Conservation (phyloP, 202 grass and related monocot genomes). For the Carex arenaria region DNA sequence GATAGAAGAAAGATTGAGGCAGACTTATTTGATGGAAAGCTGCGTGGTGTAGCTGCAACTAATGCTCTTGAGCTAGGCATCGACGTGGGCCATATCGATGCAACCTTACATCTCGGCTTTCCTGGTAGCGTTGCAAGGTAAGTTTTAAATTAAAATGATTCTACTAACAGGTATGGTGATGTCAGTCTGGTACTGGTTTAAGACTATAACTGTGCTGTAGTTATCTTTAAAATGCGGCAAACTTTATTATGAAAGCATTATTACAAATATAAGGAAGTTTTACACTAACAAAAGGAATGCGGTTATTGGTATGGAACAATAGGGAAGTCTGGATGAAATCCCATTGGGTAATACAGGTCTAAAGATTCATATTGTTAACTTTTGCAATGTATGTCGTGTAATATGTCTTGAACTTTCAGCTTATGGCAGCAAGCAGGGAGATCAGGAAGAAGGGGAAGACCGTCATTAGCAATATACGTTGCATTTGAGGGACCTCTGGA, state of each 20-base stretch:
- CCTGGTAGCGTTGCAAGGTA: constrained; percentile 93
- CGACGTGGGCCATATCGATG: constrained; percentile 93
- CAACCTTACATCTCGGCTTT: constrained; percentile 97
- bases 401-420: constrained; percentile 46
- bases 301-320: neutral
- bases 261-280: neutral
- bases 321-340: neutral
- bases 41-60: constrained; percentile 79
- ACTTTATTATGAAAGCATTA: neutral
- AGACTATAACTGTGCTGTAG: neutral
- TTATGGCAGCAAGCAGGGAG: constrained; percentile 98
- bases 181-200: neutral
- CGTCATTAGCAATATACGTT: constrained; percentile 90
- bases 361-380: neutral
- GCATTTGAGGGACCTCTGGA: constrained; percentile 88
- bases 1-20: constrained; percentile 96
- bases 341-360: neutral
- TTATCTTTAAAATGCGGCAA: neutral
- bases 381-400: neutral
- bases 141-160: neutral
- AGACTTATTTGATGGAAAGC: constrained; percentile 76
- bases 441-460: constrained; percentile 80
- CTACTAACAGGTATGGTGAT: neutral
- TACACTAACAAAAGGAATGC: neutral
- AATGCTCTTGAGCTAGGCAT: constrained; percentile 98